Evolutionary conservation across 768 basidiomycete genomes (phyloP), one percentile per base, ranked within the genome.

Genomic region (Rhodosporidiobolus sp.): DNA sequence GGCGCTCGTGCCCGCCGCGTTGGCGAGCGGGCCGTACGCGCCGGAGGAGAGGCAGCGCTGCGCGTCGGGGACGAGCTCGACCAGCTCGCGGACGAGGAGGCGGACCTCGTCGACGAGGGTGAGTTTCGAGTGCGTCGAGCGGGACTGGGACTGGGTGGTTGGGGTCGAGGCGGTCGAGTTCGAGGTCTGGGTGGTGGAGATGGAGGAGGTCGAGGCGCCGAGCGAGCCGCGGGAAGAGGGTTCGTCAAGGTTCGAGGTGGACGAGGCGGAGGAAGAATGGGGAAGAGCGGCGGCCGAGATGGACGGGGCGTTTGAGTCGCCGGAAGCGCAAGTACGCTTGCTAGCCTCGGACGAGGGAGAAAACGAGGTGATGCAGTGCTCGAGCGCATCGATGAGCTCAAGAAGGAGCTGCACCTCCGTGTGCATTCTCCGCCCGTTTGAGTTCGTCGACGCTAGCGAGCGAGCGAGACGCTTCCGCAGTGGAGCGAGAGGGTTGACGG

Each of bases 361-460:
- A 11, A 69, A 65, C n/a, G 55, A 48, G 10, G 72, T 56, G 28
- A 76, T 67, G 53, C 67, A 72, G 61, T 66, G 45, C 34, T 76
- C 74, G 34, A 76, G 65, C 2, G 74, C 74, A 43, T 76, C 74
- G 61, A 76, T 32, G 46, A 76, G 68, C 53, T 76, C 74, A 65
- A 76, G 56, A 8, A 76, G 20, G 8, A 76, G 67, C 64, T 76
- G 74, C 0, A 72, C 61, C 46, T 76, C 74, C n/a, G 71, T 59
- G 26, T 56, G 54, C 1, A 71, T 43, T 6, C 54, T 38, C 3
- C 61, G 55, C 1, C 64, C 35, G 14, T 30, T 28, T 2, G 49
- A n/a, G 22, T 9, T 28, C 3, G 62, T 46, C 16, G 48, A 50
- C 3, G 71, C 65, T 45, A 76, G 60, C 0, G 74, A 63, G 17